These are phyloP conservation scores for Chlorella variabilis DNA, from an alignment of 163 green algal species.

Conservation along the genomic window DNA sequence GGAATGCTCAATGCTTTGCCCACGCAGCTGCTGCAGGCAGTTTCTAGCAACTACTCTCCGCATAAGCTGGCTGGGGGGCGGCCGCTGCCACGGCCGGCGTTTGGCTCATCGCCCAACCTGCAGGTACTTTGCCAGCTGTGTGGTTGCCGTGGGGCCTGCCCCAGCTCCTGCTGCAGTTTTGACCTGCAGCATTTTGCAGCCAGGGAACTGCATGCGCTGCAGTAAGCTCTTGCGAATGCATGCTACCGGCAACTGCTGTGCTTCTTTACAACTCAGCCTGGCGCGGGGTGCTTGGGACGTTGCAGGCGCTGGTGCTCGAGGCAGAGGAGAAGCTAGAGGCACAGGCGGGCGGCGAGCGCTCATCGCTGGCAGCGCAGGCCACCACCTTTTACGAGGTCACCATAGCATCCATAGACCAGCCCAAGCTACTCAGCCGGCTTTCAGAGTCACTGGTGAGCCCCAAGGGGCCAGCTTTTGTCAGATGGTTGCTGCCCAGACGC, in stretches of 20 bases:
- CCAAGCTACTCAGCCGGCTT: conserved; percentile 90
- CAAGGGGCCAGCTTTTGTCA: too few relatives aligned
- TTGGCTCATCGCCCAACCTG: conserved; percentile 90
- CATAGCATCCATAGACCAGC: conserved; percentile 89
- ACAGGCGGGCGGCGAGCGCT: background rate
- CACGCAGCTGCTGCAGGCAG: background rate
- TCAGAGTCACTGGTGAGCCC: conserved; percentile 83
- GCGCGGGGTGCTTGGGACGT: background rate
- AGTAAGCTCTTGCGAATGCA: too few relatives aligned
- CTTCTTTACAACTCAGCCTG: too few relatives aligned
- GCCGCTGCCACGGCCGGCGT: conserved; percentile 79
- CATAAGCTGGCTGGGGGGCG: conserved; percentile 19
- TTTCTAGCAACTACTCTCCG: conserved; percentile 15
- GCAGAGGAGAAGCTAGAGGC: conserved; percentile 56
- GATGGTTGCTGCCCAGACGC: too few relatives aligned
- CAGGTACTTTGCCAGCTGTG: too few relatives aligned
- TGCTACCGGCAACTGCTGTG: too few relatives aligned
- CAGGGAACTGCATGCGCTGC: too few relatives aligned
- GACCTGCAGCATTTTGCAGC: too few relatives aligned
- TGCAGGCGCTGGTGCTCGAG: conserved; percentile 78
- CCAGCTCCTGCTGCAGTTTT: too few relatives aligned
- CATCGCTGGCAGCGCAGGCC: conserved; percentile 12
- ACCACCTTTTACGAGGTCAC: conserved; percentile 91
- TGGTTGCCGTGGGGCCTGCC: too few relatives aligned
- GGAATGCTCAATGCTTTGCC: too few relatives aligned